These are phyloP conservation scores for Thelephora aurantiotincta DNA, from an alignment of 768 basidiomycete genomes.

Conservation along the genomic window DNA sequence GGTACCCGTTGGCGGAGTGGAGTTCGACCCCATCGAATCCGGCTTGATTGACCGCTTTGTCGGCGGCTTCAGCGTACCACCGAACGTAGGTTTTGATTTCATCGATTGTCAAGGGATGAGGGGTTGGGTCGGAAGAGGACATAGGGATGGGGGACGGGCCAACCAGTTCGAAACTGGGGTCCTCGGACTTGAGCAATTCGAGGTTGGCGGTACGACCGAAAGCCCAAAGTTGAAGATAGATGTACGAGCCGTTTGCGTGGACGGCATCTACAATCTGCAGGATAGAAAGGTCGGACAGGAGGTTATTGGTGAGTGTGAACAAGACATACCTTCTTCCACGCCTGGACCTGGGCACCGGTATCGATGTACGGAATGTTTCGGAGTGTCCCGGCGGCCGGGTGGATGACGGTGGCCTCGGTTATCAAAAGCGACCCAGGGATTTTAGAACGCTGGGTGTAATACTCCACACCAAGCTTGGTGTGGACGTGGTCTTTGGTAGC, in stretches of 20 bases:
- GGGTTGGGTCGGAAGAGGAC: slow-evolving; percentile 5
- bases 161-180: slow-evolving; percentile 7
- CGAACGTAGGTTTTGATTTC: slow-evolving; percentile 24
- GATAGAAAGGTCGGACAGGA: not conserved
- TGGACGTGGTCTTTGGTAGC: slow-evolving; percentile 24
- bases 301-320: not conserved
- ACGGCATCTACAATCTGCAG: slow-evolving; percentile 41
- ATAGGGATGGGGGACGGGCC: slow-evolving; percentile 13
- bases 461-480: slow-evolving; percentile 23
- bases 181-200: slow-evolving; percentile 21
- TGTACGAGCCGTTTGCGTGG: slow-evolving; percentile 35
- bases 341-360: slow-evolving; percentile 38
- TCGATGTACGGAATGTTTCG: slow-evolving; percentile 48
- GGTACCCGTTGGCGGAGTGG: slow-evolving; percentile 15
- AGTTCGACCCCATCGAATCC: slow-evolving; percentile 17
- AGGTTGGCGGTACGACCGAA: slow-evolving; percentile 29
- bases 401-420: slow-evolving; percentile 42
- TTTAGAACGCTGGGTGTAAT: slow-evolving; percentile 33
- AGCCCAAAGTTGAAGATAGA: slow-evolving; percentile 47
- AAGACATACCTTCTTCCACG: slow-evolving; percentile 31
- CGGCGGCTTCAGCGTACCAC: slow-evolving; percentile 11
- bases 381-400: slow-evolving; percentile 32
- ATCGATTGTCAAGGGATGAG: slow-evolving; percentile 14
- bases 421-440: slow-evolving; percentile 40
- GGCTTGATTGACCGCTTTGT: slow-evolving; percentile 16